phyloP scores from a whole-genome alignment of 345 rosid genomes.

The Euclidium syriacum region DNA sequence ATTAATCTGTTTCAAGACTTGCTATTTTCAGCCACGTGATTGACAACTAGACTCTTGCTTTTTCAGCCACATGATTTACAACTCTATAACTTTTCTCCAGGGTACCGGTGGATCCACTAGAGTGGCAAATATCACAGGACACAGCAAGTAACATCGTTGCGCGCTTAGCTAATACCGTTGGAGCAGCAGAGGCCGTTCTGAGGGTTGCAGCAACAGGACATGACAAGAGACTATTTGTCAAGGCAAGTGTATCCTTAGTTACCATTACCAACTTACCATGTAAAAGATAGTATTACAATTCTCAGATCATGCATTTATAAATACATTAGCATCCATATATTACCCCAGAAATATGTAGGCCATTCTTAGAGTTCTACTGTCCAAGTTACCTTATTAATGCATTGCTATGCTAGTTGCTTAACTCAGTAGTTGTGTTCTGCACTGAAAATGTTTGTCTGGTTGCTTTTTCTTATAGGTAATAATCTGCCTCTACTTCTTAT shows the following conservation, averaged over 20 bases:
- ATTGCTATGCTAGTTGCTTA: constrained; percentile 5
- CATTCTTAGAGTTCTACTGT: too few relatives aligned
- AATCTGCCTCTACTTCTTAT: constrained; percentile 63
- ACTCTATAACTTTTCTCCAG: constrained; percentile 30
- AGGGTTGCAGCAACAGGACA: constrained; percentile 98
- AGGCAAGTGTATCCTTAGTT: constrained; percentile 40
- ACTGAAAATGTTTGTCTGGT: not conserved
- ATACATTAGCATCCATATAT: constrained; percentile 2
- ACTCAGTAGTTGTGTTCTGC: not conserved
- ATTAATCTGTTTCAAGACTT: not conserved
- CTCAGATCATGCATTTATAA: not conserved
- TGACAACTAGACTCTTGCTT: not conserved
- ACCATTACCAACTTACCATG: not conserved
- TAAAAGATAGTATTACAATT: not conserved
- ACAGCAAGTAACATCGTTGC: constrained; percentile 73
- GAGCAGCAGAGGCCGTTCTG: constrained; percentile 90
- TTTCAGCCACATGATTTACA: not conserved
- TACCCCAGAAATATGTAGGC: too few relatives aligned
- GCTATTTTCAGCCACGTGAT: not conserved
- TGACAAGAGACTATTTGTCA: constrained; percentile 79
- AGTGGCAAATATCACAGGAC: constrained; percentile 98
- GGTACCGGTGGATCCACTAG: constrained; percentile 93
- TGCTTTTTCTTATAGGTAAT: constrained; percentile 52
- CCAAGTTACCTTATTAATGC: not conserved
- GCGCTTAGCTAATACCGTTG: constrained; percentile 83